Evolutionary conservation across 768 basidiomycete genomes (phyloP), one percentile per base, ranked within the genome.

Genomic region (Leccinum imitatum): DNA sequence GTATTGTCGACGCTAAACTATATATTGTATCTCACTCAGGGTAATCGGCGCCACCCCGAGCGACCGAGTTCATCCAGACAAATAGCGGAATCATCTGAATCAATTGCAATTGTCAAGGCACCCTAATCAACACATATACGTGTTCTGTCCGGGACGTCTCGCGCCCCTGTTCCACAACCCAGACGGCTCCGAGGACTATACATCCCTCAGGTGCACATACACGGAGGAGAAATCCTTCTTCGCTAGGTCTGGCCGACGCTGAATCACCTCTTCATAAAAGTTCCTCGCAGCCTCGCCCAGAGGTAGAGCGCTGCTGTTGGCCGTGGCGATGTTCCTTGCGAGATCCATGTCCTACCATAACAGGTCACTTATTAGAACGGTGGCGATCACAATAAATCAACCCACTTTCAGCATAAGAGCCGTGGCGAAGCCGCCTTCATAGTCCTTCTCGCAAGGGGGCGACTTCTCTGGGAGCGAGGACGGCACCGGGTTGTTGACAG

Each of bases 401-500:
- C 66, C 21, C 48, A 86, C 92, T 84, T 94, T 94, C 57, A 92
- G 74, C 92, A 94, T 94, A 52, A 94, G 77, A 6, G 79, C 78
- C 2, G 89, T 91, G 6, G 90, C 90, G 71, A 94, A 95, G 3
- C 94, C 93, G 15, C 91, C 93, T 63, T 91, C 87, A 59, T 89
- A 95, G 48, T 87, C 83, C 46, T 87, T 82, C 73, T 91, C 89
- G 67, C 91, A 93, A 0, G 93, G 93, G 6, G 93, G 88, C 19
- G 85, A 84, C 71, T 86, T 86, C 54, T 79, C 85, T 7, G 84
- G 81, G 51, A 93, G 74, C 15, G 93, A 85, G 19, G 80, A 80
- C 7, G 87, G 91, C 23, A 92, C 92, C 6, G 93, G 93, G 67
- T 95, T 95, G 77, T 95, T 96, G 39, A 89, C 86, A 0, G 87